phyloP scores from a whole-genome alignment of 1,139 yeast genomes.

The Pichia sp. region DNA sequence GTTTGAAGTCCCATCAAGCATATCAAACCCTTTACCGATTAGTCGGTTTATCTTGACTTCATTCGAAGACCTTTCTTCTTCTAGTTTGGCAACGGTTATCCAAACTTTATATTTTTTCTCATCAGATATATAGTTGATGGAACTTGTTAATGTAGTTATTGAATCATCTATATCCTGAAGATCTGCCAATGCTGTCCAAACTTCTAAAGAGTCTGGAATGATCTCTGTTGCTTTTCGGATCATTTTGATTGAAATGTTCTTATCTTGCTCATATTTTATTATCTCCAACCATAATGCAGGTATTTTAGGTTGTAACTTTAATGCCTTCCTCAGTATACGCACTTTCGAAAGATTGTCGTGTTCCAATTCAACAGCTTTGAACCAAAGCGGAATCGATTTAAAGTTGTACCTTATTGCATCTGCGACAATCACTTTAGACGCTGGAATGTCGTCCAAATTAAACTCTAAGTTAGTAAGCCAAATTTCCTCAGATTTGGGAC shows the following conservation, averaged over 20 bases:
- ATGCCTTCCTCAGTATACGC: constrained; percentile 56
- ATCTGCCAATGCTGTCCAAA: constrained; percentile 48
- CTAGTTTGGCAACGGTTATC: constrained; percentile 70
- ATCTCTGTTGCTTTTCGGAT: constrained; percentile 65
- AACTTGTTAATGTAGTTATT: constrained; percentile 50
- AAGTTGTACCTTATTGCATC: constrained; percentile 61
- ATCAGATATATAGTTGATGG: constrained; percentile 48
- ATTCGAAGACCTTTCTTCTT: constrained; percentile 49
- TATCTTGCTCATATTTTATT: constrained; percentile 46
- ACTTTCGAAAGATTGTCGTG: constrained; percentile 48
- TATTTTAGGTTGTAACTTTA: constrained; percentile 48
- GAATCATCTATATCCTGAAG: constrained; percentile 43
- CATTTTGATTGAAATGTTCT: constrained; percentile 48
- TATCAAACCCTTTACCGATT: constrained; percentile 50
- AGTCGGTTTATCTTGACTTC: constrained; percentile 44
- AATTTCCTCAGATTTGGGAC: constrained; percentile 65
- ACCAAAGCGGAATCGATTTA: constrained; percentile 64
- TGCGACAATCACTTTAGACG: constrained; percentile 54
- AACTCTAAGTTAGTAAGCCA: constrained; percentile 81
- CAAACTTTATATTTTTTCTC: constrained; percentile 53
- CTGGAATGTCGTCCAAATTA: constrained; percentile 44
- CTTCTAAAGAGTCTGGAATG: constrained; percentile 56
- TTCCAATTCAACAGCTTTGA: constrained; percentile 64
- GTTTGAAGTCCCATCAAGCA: constrained; percentile 29
- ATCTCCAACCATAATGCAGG: constrained; percentile 51